Evolutionary conservation across 2,329 filamentous ascomycete genomes (phyloP), one percentile per base, ranked within the genome.

Genomic region (Cordyceps javanica): DNA sequence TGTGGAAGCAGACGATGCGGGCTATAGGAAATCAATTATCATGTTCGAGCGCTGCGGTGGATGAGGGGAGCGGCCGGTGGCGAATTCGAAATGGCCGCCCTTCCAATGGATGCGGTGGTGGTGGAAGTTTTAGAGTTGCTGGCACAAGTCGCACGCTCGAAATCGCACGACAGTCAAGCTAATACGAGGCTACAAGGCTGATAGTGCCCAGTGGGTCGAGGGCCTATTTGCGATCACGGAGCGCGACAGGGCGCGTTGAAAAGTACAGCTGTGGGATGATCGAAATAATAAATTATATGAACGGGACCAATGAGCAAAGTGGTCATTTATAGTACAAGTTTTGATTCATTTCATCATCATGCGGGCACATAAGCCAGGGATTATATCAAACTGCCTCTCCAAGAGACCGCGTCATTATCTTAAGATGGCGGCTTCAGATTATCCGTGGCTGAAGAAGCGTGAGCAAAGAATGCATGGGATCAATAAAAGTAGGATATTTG

Each of bases 381-480:
- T 10, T 55, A 25, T 42, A 19, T 26, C 11, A 55, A 30, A 16
- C 51, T 36, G 28, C 28, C 26, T 34, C 32, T 14, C 3, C 14
- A 14, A 30, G 11, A 55, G 19, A n/a, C n/a, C 28, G 57, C 44
- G 52, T 39, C 42, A 38, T 28, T 44, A 41, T 13, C 14, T 80
- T 69, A 90, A 59, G 85, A 81, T 3, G 90, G 89, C 25, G 93
- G 89, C 69, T 91, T 89, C 42, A 95, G 74, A 64, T 88, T 91
- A 62, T 92, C 89, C 66, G 91, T 95, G 39, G 89, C 90, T 95
- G 63, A 44, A 28, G 3, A 21, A 53, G 60, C 61, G 70, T 60
- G 25, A 26, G 34, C 46, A 62, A 48, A 58, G 57, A 42, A 46
- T 10, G 32, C 55, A 38, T 6, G n/a, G 14, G 55, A 45, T 6